phyloP scores from a whole-genome alignment of 306 rosid genomes.

The Cicer yamashitae region DNA sequence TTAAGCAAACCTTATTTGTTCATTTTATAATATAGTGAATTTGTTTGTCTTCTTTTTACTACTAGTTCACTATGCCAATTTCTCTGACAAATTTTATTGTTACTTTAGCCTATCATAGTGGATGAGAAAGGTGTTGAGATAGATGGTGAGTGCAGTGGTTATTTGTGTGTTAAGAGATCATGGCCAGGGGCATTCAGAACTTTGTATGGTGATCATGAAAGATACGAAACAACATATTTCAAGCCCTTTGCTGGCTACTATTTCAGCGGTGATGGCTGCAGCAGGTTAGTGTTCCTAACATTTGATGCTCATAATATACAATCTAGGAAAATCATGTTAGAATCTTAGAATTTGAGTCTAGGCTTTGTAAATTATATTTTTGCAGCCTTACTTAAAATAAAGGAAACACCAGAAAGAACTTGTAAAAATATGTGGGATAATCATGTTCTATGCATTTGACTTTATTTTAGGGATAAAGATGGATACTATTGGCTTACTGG shows the following conservation, averaged over 20 bases:
- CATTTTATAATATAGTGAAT: constrained; percentile 35
- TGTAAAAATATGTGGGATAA: constrained; percentile 31
- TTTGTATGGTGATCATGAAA: constrained; percentile 92
- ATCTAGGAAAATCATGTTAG: constrained; percentile 6
- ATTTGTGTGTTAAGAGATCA: constrained; percentile 81
- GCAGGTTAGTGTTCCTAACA: constrained; percentile 59
- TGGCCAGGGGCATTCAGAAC: constrained; percentile 99
- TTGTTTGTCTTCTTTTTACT: constrained; percentile 7
- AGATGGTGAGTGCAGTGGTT: constrained; percentile 95
- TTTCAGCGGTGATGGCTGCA: constrained; percentile 98
- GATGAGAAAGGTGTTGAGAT: constrained; percentile 94
- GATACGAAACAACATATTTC: constrained; percentile 97
- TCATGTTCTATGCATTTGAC: constrained; percentile 44
- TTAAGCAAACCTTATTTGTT: constrained; percentile 27
- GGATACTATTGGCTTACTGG: constrained; percentile 99
- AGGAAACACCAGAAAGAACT: constrained; percentile 7
- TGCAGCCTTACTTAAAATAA: constrained; percentile 7
- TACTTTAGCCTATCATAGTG: constrained; percentile 80
- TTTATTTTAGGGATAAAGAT: constrained; percentile 87
- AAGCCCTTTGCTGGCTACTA: constrained; percentile 96
- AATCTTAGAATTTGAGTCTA: constrained; percentile 32
- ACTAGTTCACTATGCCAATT: constrained; percentile 27
- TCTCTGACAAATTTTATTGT: constrained; percentile 41
- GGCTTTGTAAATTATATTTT: constrained; percentile 15
- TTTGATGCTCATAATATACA: constrained; percentile 26